A percentile compares a stretch with the other conserved stretches of the same genome.
Evolutionary conservation across 2,329 filamentous ascomycete genomes (phyloP).

Genomic region (Drechslerella coelobrocha): DNA sequence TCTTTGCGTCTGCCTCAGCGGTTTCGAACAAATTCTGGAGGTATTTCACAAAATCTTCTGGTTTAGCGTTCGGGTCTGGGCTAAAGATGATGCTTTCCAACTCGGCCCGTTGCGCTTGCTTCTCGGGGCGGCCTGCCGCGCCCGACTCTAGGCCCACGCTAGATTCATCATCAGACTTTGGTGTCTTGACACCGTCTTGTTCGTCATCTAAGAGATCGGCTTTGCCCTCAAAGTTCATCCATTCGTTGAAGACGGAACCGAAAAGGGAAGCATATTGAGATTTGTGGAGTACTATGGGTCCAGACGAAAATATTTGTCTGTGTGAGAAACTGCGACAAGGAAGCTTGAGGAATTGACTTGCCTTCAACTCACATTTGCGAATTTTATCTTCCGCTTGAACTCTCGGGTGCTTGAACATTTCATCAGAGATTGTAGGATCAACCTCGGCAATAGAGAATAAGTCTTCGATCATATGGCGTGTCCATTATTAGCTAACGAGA

Average conservation of each 20-base stretch:
- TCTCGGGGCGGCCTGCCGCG: slow-evolving; percentile 28
- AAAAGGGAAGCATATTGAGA: slow-evolving; percentile 43
- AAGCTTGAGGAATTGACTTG: neutral
- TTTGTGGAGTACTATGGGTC: slow-evolving; percentile 26
- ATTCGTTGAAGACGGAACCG: slow-evolving; percentile 47
- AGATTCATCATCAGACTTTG: slow-evolving; percentile 42
- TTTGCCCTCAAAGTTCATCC: slow-evolving; percentile 49
- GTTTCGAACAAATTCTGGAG: slow-evolving; percentile 26
- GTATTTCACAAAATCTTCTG: slow-evolving; percentile 31
- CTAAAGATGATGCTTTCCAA: slow-evolving; percentile 41
- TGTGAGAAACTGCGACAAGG: neutral
- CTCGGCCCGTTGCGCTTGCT: slow-evolving; percentile 37
- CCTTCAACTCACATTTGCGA: slow-evolving; percentile 13
- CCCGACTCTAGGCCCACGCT: slow-evolving; percentile 10
- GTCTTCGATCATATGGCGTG: slow-evolving; percentile 2
- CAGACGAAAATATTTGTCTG: neutral
- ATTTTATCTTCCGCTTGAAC: slow-evolving; percentile 18
- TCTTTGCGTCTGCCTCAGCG: slow-evolving; percentile 26
- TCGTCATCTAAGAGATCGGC: slow-evolving; percentile 25
- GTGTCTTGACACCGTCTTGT: slow-evolving; percentile 35
- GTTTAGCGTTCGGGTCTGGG: slow-evolving; percentile 33
- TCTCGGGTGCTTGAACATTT: slow-evolving; percentile 27
- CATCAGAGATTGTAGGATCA: slow-evolving; percentile 40
- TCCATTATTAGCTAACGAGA: neutral
- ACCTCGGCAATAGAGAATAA: slow-evolving; percentile 19